Evolutionary conservation across 768 basidiomycete genomes (phyloP).

Genomic region (Termitomyces sp.): DNA sequence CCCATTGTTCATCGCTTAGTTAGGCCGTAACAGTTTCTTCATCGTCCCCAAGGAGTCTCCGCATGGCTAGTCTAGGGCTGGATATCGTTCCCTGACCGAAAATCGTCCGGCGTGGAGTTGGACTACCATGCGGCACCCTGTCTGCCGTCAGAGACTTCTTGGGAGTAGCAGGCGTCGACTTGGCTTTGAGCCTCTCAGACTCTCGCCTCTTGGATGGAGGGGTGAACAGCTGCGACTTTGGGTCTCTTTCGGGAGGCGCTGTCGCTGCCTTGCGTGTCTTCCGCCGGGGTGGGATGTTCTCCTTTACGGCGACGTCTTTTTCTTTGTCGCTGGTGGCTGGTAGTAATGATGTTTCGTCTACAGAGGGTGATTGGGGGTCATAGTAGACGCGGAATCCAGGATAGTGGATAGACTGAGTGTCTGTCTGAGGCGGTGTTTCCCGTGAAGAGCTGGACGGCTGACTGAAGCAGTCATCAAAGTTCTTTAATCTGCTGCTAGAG

Average conservation of each 20-base stretch:
- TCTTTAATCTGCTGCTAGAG: constrained; percentile 15
- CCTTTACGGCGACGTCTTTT: constrained; percentile 46
- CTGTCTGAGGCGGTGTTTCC: constrained; percentile 30
- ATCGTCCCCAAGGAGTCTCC: constrained; percentile 27
- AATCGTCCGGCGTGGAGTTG: constrained; percentile 24
- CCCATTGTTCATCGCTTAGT: not conserved
- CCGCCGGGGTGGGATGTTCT: constrained; percentile 52
- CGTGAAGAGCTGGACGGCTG: constrained; percentile 17
- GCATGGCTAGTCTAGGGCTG: constrained; percentile 21
- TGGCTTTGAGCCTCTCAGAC: constrained; percentile 17
- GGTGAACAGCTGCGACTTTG: constrained; percentile 6
- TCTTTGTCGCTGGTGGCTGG: constrained; percentile 9
- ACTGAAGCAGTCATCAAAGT: constrained; percentile 15
- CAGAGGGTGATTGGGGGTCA: constrained; percentile 34
- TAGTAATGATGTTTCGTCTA: constrained; percentile 4
- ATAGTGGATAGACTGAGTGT: constrained; percentile 60
- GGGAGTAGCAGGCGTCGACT: constrained; percentile 23
- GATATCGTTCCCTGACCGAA: constrained; percentile 8
- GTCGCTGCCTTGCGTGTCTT: constrained; percentile 38
- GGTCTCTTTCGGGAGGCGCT: constrained; percentile 16
- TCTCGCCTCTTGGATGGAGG: constrained; percentile 15
- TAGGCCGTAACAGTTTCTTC: constrained; percentile 4
- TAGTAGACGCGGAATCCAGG: constrained; percentile 62
- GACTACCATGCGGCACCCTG: constrained; percentile 13
- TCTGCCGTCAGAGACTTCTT: constrained; percentile 13